phyloP scores from a whole-genome alignment of 495 filamentous ascomycete genomes.

The Cetradonia linearis region DNA sequence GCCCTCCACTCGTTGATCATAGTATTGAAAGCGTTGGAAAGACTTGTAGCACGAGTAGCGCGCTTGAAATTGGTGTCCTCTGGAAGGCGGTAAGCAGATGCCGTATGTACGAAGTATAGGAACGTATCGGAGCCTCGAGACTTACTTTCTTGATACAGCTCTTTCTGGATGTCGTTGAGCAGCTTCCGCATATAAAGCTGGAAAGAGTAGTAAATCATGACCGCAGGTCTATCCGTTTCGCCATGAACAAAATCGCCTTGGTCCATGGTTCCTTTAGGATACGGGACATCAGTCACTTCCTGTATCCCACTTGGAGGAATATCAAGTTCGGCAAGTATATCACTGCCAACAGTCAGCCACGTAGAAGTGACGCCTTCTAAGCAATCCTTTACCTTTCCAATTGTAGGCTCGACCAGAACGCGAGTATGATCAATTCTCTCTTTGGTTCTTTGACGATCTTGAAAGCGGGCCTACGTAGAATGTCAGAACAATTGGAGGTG shows the following conservation, averaged over 20 bases:
- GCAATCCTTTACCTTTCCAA: slow-evolving; percentile 62
- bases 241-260: slow-evolving; percentile 18
- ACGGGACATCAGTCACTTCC: slow-evolving; percentile 27
- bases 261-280: slow-evolving; percentile 22
- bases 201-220: slow-evolving; percentile 72
- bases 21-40: slow-evolving; percentile 31
- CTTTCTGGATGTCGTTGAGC: slow-evolving; percentile 72
- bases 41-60: slow-evolving; percentile 25
- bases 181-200: slow-evolving; percentile 80
- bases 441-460: slow-evolving; percentile 28
- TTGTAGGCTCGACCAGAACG: slow-evolving; percentile 91
- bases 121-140: neutral
- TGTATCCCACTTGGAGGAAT: slow-evolving; percentile 72
- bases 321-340: slow-evolving; percentile 83
- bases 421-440: slow-evolving; percentile 55
- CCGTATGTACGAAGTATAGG: neutral
- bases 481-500: neutral
- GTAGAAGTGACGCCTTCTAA: neutral
- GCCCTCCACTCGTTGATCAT: slow-evolving; percentile 38
- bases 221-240: slow-evolving; percentile 28
- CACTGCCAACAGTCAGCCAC: slow-evolving; percentile 40
- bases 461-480: slow-evolving; percentile 7
- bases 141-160: slow-evolving; percentile 43
- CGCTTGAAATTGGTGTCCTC: slow-evolving; percentile 20
- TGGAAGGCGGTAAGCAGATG: slow-evolving; percentile 7